A percentile compares a stretch with the other conserved stretches of the same genome.
Conservation (phyloP, 176 grass and related monocot species). For the Guadua angustifolia region DNA sequence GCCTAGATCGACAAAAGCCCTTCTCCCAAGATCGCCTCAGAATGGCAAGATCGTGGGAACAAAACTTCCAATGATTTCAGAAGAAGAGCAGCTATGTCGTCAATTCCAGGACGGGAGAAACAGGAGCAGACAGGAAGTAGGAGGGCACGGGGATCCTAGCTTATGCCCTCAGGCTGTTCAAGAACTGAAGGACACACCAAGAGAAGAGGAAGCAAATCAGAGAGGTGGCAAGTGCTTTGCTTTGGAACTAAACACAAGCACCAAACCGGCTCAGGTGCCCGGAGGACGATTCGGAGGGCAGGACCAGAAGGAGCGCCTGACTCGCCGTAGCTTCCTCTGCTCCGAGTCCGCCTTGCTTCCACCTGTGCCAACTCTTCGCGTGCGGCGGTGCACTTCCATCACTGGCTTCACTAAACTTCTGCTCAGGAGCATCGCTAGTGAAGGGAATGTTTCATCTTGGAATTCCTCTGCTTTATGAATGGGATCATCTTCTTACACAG, state of each 20-base stretch:
- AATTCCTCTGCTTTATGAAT: slow-evolving; percentile 55
- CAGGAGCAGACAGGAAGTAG: slow-evolving; percentile 30
- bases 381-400: slow-evolving; percentile 55
- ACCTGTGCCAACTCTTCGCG: neutral
- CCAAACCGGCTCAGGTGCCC: slow-evolving; percentile 55
- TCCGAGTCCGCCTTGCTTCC: slow-evolving; percentile 45
- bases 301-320: slow-evolving; percentile 71
- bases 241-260: neutral
- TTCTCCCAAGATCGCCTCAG: slow-evolving; percentile 36
- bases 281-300: slow-evolving; percentile 85
- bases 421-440: slow-evolving; percentile 19
- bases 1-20: slow-evolving; percentile 4
- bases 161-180: neutral
- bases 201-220: neutral
- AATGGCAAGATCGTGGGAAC: slow-evolving; percentile 1
- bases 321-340: slow-evolving; percentile 65
- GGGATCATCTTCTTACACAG: slow-evolving; percentile 54
- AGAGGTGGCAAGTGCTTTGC: neutral
- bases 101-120: neutral
- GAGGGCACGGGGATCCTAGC: slow-evolving; percentile 22
- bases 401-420: slow-evolving; percentile 16
- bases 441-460: slow-evolving; percentile 62
- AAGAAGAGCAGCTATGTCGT: slow-evolving; percentile 48
- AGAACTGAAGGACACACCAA: slow-evolving; percentile 34
- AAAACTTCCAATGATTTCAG: slow-evolving; percentile 42